Conservation (phyloP, 129 eudicot species). For the Mikania micrantha region DNA sequence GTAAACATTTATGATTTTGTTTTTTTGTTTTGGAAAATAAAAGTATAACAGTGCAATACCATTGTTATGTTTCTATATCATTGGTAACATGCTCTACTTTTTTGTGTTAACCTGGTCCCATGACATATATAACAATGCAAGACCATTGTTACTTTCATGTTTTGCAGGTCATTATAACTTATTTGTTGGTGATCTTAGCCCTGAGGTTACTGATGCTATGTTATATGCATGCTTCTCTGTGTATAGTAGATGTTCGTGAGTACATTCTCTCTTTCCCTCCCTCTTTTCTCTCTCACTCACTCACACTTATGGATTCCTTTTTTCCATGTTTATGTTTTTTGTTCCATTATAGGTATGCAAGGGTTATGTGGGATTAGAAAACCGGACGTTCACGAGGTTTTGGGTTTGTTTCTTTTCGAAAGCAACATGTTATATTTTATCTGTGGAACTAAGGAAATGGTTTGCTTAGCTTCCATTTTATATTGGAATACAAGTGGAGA, state of each 20-base stretch:
- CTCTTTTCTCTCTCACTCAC: conserved; percentile 3
- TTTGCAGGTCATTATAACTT: conserved; percentile 64
- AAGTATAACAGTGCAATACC: neutral
- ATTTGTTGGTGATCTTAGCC: conserved; percentile 91
- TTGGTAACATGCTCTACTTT: neutral
- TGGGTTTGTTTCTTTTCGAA: conserved; percentile 84
- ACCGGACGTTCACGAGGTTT: conserved; percentile 88
- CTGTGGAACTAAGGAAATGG: neutral
- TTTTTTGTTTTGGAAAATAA: neutral
- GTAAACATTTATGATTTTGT: conserved; percentile 25
- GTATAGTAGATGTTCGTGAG: conserved; percentile 79
- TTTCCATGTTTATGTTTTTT: neutral
- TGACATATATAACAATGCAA: too few relatives aligned
- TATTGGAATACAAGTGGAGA: neutral
- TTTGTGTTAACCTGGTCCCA: neutral
- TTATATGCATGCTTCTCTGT: conserved; percentile 71
- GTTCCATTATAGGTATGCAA: conserved; percentile 59
- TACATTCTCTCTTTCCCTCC: conserved; percentile 8
- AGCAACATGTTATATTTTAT: conserved; percentile 50
- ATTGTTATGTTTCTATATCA: neutral
- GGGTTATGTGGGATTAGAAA: conserved; percentile 96
- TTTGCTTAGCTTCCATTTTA: neutral
- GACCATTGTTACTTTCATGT: conserved; percentile 2
- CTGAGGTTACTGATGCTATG: conserved; percentile 90
- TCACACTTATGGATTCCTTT: neutral